phyloP scores from a whole-genome alignment of 2,329 filamentous ascomycete species.

The Didymella pomorum region DNA sequence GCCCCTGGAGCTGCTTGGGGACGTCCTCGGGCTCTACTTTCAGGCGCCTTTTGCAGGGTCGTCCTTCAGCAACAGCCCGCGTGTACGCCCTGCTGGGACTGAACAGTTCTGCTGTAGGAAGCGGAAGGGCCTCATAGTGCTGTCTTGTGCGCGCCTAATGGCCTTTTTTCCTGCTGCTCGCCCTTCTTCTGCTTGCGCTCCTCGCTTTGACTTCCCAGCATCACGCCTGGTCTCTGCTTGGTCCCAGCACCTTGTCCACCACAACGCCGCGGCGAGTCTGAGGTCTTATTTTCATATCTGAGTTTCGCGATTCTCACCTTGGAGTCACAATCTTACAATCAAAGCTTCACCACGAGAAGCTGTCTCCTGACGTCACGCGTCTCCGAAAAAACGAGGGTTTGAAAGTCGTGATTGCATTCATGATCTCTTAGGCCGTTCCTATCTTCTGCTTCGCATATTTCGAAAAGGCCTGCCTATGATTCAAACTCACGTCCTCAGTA shows the following conservation, averaged over 20 bases:
- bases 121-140: neutral
- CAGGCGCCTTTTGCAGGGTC: neutral
- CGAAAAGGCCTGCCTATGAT: neutral
- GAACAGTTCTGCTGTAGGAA: no score
- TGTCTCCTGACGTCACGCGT: neutral
- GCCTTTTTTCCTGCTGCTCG: neutral
- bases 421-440: neutral
- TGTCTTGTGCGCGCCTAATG: neutral
- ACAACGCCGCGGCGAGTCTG: neutral
- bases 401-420: neutral
- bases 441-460: neutral
- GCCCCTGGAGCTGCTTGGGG: neutral
- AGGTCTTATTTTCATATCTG: neutral
- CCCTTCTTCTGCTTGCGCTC: neutral
- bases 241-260: neutral
- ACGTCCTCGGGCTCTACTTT: neutral
- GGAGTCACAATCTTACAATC: neutral
- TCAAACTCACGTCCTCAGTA: constrained; percentile 25
- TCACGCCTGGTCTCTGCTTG: neutral
- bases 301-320: no score
- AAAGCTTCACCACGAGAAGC: neutral
- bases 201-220: neutral
- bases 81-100: no score
- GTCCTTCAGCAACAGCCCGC: neutral
- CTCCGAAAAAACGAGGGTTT: neutral